Evolutionary conservation across 2,329 filamentous ascomycete genomes (phyloP).

Genomic region (Neoascochyta sp.): DNA sequence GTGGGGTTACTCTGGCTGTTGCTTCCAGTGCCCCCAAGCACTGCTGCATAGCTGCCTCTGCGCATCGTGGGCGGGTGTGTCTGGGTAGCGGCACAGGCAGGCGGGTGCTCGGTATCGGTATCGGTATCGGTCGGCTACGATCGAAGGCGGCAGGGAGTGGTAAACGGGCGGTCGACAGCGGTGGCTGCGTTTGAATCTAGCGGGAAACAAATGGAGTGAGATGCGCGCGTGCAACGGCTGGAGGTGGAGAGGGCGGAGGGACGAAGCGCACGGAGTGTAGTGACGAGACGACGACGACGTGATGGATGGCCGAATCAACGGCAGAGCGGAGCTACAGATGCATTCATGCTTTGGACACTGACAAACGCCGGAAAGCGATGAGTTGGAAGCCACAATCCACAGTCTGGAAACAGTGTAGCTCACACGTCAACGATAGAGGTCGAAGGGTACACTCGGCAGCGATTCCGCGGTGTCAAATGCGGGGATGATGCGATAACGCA

Average conservation of each 20-base stretch:
- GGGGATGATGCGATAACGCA: slow-evolving; percentile 13
- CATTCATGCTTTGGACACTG: slow-evolving; percentile 27
- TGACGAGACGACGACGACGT: slow-evolving; percentile 11
- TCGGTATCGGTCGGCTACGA: no score
- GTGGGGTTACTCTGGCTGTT: slow-evolving; percentile 31
- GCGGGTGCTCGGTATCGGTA: slow-evolving; percentile 1
- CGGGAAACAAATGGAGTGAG: slow-evolving; percentile 5
- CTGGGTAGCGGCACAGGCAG: slow-evolving; percentile 1
- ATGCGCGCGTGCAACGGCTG: slow-evolving; percentile 10
- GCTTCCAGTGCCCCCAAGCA: slow-evolving; percentile 50
- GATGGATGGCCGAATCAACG: slow-evolving; percentile 24
- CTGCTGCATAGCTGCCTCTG: slow-evolving; percentile 52
- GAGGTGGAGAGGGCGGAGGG: slow-evolving; percentile 10
- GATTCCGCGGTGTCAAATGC: no score
- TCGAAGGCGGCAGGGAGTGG: no score
- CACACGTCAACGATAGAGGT: no score
- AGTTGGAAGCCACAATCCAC: no score
- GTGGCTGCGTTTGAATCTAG: no score
- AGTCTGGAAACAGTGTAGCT: no score
- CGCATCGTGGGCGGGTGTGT: slow-evolving; percentile 11
- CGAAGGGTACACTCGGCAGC: slow-evolving; percentile 7
- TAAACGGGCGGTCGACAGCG: no score
- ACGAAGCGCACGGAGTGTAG: slow-evolving; percentile 4
- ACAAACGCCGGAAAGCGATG: slow-evolving; percentile 5
- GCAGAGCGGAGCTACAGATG: slow-evolving; percentile 21